A percentile compares a stretch with the other conserved stretches of the same genome.
These are phyloP conservation scores for Trichoderma parareesei DNA, from an alignment of 495 filamentous ascomycete genomes.

Conservation along the genomic window DNA sequence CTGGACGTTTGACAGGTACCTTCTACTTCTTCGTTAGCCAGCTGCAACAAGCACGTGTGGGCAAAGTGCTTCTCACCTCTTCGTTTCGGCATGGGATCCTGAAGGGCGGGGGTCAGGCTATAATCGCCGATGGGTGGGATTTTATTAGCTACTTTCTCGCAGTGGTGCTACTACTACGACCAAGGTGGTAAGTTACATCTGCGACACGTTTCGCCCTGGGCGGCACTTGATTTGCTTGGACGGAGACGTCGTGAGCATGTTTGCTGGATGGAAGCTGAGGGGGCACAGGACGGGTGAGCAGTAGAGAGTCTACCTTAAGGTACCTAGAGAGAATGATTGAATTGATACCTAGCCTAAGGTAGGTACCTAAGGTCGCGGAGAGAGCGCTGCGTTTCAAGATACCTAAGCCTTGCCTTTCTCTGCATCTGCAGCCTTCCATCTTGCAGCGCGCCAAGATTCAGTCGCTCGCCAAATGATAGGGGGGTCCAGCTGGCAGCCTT, in stretches of 20 bases:
- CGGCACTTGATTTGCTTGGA: background rate
- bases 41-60: background rate
- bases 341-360: no score
- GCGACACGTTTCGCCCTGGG: slow-evolving; percentile 7
- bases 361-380: no score
- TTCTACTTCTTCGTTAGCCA: background rate
- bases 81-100: background rate
- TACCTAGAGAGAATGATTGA: no score
- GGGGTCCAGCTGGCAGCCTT: background rate
- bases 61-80: background rate
- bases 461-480: no score
- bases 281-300: background rate
- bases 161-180: no score
- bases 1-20: no score
- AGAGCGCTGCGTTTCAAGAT: background rate
- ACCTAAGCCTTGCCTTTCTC: no score
- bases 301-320: no score
- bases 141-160: no score
- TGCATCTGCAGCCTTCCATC: no score
- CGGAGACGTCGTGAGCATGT: background rate
- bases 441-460: no score
- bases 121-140: slow-evolving; percentile 2
- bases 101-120: slow-evolving; percentile 1
- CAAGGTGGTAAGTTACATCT: background rate
- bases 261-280: no score